Base-by-base conservation (phyloP, 768 basidiomycete genomes). In the Terana coerulea region DNA sequence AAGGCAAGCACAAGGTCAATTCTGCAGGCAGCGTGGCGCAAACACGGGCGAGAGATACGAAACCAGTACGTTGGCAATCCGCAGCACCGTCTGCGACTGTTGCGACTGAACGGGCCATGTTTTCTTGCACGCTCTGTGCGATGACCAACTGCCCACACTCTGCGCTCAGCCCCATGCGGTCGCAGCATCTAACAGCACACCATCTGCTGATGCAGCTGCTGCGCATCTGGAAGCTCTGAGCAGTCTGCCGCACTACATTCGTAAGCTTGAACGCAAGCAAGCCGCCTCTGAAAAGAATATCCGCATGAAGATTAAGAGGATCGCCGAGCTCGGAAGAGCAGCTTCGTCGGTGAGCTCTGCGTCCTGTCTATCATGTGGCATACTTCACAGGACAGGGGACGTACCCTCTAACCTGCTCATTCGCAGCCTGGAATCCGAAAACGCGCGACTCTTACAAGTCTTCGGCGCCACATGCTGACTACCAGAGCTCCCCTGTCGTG, bases 241-340 rank as follows among this genome's bases (percentile, higher is more conserved):
- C 26, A 45, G 37, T 12, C 33, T 69, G 0, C 49, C 55, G 35
- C 59, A 62, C 8, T 69, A 72, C 43, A 62, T 77, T 35, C 53
- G 53, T 29, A 68, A 65, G 47, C 65, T 78, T 31, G 74, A 79
- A 53, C 65, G 71, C 31, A 70, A 69, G 49, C 54, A 64, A 9
- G 56, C 57, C 8, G 72, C 74, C 19, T 62, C 70, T 41, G 67
- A 67, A 37, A 66, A 69, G 37, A 66, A 69, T 22, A 69, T 55
- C 35, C 56, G 52, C n/a, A 24, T 40, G 39, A 61, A 57, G 49
- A 42, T 40, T 7, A 53, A 44, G 31, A 53, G 46, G 29, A 61
- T 62, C 30, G 33, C 44, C 45, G 45, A 46, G 31, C 19, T 46
- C 19, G n/a, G 45, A 46, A 30, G 45, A 19, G 2, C 14, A 46